Percentiles rank a stretch among this genome's conserved stretches.
Conservation (phyloP, 345 rosid genomes). For the Corchorus olitorius region DNA sequence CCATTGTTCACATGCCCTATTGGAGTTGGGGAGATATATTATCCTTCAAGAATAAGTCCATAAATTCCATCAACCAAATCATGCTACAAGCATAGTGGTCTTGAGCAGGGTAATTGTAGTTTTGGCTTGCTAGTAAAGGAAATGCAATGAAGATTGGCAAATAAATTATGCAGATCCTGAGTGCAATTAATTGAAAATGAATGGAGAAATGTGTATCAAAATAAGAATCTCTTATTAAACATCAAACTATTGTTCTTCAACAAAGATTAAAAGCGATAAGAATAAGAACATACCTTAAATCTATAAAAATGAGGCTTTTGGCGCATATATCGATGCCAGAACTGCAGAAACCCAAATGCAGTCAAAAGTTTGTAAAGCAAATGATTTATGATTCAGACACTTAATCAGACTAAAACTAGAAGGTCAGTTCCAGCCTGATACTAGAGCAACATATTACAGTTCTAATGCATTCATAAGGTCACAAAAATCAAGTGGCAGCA, state of each 20-base stretch:
- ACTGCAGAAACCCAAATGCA: slow-evolving; percentile 34
- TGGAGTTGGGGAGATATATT: neutral
- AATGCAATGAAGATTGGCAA: neutral
- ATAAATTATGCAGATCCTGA: neutral
- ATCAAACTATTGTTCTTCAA: neutral
- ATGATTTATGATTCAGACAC: neutral
- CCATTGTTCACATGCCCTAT: neutral
- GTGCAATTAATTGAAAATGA: neutral
- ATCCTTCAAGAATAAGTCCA: neutral
- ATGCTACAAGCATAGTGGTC: neutral
- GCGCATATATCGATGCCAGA: slow-evolving; percentile 33
- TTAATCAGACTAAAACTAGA: neutral
- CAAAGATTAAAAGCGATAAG: slow-evolving; percentile 12
- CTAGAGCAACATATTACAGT: neutral
- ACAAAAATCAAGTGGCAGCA: neutral
- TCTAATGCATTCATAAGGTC: neutral
- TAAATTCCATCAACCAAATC: neutral
- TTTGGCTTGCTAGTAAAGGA: neutral
- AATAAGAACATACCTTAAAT: slow-evolving; percentile 37
- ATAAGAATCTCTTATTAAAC: neutral
- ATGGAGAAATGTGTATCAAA: neutral
- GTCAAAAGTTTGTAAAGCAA: slow-evolving; percentile 24
- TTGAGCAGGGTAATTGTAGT: neutral
- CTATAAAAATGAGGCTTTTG: slow-evolving; percentile 31
- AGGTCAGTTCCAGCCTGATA: neutral